phyloP scores from a whole-genome alignment of 371 early-diverging fungal species.

The Rhizomucor pusillus region DNA sequence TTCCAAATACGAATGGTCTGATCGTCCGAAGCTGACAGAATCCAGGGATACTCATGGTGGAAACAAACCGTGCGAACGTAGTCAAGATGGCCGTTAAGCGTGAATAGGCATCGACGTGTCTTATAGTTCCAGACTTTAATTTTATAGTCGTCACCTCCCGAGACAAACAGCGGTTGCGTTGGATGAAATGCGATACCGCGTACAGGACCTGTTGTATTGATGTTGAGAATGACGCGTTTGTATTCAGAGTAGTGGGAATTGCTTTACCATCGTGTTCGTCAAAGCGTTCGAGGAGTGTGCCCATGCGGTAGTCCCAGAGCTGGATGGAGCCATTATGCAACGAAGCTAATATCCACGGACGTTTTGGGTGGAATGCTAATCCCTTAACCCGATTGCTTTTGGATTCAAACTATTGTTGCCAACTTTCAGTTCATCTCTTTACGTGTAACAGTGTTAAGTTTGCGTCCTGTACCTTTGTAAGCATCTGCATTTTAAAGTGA shows the following conservation, averaged over 20 bases:
- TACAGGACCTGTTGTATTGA: slow-evolving; percentile 81
- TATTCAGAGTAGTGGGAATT: background rate
- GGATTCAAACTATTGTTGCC: slow-evolving; percentile 92
- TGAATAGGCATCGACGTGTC: slow-evolving; percentile 91
- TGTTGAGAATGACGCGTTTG: background rate
- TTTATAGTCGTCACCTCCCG: slow-evolving; percentile 99
- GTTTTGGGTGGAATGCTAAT: slow-evolving; percentile 96
- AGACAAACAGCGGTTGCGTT: slow-evolving; percentile 96
- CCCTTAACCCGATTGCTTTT: slow-evolving; percentile 98
- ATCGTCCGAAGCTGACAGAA: slow-evolving; percentile 97
- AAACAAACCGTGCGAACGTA: slow-evolving; percentile 98
- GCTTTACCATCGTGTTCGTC: slow-evolving; percentile 96
- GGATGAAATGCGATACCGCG: slow-evolving; percentile 98
- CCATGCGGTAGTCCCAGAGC: slow-evolving; percentile 99
- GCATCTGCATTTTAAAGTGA: slow-evolving; percentile 67
- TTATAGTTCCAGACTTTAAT: slow-evolving; percentile 99
- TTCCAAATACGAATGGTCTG: slow-evolving; percentile 99
- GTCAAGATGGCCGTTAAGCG: slow-evolving; percentile 97
- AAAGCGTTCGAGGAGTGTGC: slow-evolving; percentile 94
- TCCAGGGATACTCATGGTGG: slow-evolving; percentile 99
- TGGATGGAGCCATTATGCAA: slow-evolving; percentile 98
- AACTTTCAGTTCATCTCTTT: too few relatives aligned
- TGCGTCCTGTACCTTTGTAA: slow-evolving; percentile 68
- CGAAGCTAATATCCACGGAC: slow-evolving; percentile 97
- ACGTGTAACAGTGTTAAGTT: background rate